These are phyloP conservation scores for Hamiltosporidium tvaerminnensis DNA, from an alignment of 371 early-diverging fungal genomes.

Conservation along the genomic window DNA sequence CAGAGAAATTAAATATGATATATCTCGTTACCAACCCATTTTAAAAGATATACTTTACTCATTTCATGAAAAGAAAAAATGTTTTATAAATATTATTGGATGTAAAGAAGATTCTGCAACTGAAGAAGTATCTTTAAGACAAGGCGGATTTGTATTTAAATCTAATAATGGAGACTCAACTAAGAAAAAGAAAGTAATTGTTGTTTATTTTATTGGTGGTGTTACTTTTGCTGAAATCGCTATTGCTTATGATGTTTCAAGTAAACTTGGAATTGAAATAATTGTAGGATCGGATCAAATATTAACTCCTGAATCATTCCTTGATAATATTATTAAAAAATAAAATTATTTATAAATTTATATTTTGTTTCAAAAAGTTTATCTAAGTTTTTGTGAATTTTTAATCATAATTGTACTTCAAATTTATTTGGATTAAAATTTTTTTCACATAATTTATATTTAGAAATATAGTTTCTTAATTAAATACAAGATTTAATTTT, in stretches of 20 bases:
- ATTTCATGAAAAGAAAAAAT: conserved; percentile 30
- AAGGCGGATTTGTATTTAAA: conserved; percentile 30
- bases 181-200: conserved; percentile 10
- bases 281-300: conserved; percentile 31
- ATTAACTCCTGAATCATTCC: conserved; percentile 13
- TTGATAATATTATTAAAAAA: conserved; percentile 18
- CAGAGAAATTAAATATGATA: conserved; percentile 26
- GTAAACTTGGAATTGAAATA: conserved; percentile 33
- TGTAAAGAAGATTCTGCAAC: background rate
- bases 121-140: conserved; percentile 8
- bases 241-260: conserved; percentile 33
- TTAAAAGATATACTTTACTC: conserved; percentile 29
- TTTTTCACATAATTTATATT: too few relatives aligned
- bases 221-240: conserved; percentile 37
- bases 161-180: background rate
- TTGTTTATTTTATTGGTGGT: conserved; percentile 26
- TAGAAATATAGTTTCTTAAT: too few relatives aligned
- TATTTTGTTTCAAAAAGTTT: too few relatives aligned
- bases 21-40: conserved; percentile 43
- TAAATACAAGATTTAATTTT: too few relatives aligned
- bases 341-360: conserved; percentile 3
- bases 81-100: conserved; percentile 12
- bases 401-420: too few relatives aligned
- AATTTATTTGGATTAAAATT: too few relatives aligned
- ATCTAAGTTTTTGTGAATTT: too few relatives aligned